A percentile compares a stretch with the other conserved stretches of the same genome.
phyloP scores from a whole-genome alignment of 306 rosid species.

The Vachellia pachyceras region DNA sequence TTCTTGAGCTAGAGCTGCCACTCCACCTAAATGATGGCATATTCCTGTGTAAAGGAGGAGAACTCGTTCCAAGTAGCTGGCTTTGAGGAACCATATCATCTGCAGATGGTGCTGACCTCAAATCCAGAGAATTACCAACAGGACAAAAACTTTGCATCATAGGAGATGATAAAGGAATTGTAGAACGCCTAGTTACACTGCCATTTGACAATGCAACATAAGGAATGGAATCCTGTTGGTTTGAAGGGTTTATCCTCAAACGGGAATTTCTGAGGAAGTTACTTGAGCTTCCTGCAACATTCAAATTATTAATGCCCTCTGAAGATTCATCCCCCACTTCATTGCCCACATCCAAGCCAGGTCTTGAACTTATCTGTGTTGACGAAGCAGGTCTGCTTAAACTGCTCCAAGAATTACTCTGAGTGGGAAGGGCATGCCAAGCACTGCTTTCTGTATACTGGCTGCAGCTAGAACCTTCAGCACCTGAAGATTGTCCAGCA shows the following conservation, averaged over 20 bases:
- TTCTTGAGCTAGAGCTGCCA: slow-evolving; percentile 72
- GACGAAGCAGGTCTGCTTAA: slow-evolving; percentile 53
- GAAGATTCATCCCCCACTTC: slow-evolving; percentile 56
- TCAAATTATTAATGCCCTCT: slow-evolving; percentile 54
- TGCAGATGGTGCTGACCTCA: slow-evolving; percentile 58
- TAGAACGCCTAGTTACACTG: slow-evolving; percentile 62
- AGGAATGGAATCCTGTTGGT: slow-evolving; percentile 56
- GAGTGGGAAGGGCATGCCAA: slow-evolving; percentile 62
- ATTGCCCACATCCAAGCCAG: slow-evolving; percentile 56
- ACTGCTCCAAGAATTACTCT: slow-evolving; percentile 49
- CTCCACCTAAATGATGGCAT: slow-evolving; percentile 69
- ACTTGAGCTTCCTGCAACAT: slow-evolving; percentile 56
- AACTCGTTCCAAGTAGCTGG: slow-evolving; percentile 59
- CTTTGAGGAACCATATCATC: slow-evolving; percentile 67
- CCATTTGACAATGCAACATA: slow-evolving; percentile 55
- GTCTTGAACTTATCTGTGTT: slow-evolving; percentile 63
- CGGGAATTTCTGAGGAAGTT: slow-evolving; percentile 76
- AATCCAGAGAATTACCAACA: slow-evolving; percentile 59
- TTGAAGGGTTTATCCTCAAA: slow-evolving; percentile 66
- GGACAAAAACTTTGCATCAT: slow-evolving; percentile 58
- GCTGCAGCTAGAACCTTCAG: slow-evolving; percentile 78
- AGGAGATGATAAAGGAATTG: slow-evolving; percentile 57
- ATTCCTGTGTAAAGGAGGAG: slow-evolving; percentile 72
- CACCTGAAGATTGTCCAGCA: slow-evolving; percentile 68
- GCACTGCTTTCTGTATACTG: slow-evolving; percentile 64